Evolutionary conservation across 192 early-diverging fungal genomes (phyloP).

Genomic region (Gryganskiella cystojenkinii): DNA sequence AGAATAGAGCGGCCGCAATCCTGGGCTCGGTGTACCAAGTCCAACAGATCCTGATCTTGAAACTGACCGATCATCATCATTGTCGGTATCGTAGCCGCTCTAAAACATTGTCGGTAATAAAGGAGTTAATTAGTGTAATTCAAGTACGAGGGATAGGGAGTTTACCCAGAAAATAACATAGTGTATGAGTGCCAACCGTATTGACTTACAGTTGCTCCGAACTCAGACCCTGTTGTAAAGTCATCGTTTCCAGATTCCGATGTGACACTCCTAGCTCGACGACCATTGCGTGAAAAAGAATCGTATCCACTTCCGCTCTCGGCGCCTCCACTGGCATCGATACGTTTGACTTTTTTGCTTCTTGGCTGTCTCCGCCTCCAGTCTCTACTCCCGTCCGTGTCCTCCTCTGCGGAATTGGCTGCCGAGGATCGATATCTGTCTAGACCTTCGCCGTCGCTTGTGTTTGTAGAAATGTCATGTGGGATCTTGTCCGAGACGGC

Average conservation of each 20-base stretch:
- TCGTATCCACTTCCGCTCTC: constrained; percentile 21
- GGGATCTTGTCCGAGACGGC: constrained; percentile 54
- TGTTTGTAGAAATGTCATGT: constrained; percentile 44
- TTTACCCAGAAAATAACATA: neutral
- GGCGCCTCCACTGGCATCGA: constrained; percentile 23
- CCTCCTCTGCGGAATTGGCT: constrained; percentile 41
- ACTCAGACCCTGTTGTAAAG: constrained; percentile 50
- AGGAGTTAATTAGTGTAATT: neutral
- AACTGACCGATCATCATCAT: constrained; percentile 39
- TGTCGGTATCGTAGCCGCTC: constrained; percentile 53
- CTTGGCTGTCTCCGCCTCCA: constrained; percentile 15
- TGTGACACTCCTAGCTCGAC: constrained; percentile 40
- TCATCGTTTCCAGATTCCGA: constrained; percentile 50
- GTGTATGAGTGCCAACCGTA: neutral
- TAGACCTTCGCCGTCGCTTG: constrained; percentile 48
- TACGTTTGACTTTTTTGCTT: constrained; percentile 41
- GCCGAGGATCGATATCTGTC: constrained; percentile 38
- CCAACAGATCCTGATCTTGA: constrained; percentile 37
- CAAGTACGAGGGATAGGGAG: neutral
- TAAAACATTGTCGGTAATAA: neutral
- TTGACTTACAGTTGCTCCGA: constrained; percentile 45
- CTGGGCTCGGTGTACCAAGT: constrained; percentile 37
- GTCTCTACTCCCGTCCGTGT: neutral
- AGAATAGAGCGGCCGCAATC: constrained; percentile 26
- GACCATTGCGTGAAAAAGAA: constrained; percentile 24